Evolutionary conservation across 495 filamentous ascomycete genomes (phyloP), one percentile per base, ranked within the genome.

Genomic region (Penicillium maclennaniae): DNA sequence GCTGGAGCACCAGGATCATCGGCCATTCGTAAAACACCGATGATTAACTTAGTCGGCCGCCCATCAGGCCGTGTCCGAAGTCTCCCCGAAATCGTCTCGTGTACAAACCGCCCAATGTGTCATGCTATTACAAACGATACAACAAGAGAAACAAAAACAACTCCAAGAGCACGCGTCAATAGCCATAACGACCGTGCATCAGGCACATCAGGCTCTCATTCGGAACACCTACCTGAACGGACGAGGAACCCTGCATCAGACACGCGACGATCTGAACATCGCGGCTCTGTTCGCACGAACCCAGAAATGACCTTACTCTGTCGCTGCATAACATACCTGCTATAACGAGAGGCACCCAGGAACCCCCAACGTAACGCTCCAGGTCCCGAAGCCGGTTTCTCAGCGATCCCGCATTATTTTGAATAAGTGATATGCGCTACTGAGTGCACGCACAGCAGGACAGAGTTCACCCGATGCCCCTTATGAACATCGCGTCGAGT

Each of bases 201-300:
- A 34, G 8, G 8, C 31, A 12, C 31, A 34, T 34, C 23, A 34
- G 31, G 10, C 8, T 12, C 10, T 12, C 10, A 1, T 34, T 56
- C 54, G 54, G 54, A 19, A 25, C 17, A 56, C 54, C 47, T 56
- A 56, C 54, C 54, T 36, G 31, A 34, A 14, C 23, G n/a, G 10
- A 36, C 26, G 38, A 6, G 6, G 36, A 39, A n/a, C 34, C 34
- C 6, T 23, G 50, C 44, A 43, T 28, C 9, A 47, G 39, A 42
- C 26, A 43, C 38, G 31, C 31, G 34, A 56, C 43, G 19, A 42
- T 43, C 47, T 19, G 47, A 55, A 50, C 53, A 45, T 25, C 43
- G 47, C 54, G 54, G 47, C 54, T 56, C 54, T 56, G 15, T 37
- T 27, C 39, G 38, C 15, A 19, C 31, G 31, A 12, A 12, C 27